These are phyloP conservation scores for Lyophyllum semitale DNA, from an alignment of 768 basidiomycete genomes.

Conservation along the genomic window DNA sequence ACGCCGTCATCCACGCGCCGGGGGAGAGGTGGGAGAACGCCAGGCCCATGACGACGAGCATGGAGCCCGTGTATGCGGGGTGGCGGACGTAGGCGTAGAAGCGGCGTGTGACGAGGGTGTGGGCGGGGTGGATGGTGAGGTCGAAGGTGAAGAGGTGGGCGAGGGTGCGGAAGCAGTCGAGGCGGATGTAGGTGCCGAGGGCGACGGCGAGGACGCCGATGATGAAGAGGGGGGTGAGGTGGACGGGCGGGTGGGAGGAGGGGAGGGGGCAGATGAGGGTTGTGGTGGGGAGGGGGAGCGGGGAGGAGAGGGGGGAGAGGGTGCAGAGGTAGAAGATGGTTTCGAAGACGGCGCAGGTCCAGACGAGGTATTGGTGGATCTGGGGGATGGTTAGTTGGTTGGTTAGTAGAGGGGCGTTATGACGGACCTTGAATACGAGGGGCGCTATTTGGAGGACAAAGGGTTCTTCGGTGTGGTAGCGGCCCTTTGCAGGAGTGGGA, in stretches of 20 bases:
- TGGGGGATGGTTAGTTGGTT: not conserved
- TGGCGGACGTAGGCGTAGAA: constrained; percentile 49
- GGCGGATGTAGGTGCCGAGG: constrained; percentile 39
- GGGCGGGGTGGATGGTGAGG: constrained; percentile 43
- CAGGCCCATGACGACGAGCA: constrained; percentile 43
- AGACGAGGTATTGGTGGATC: constrained; percentile 21
- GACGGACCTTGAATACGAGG: constrained; percentile 41
- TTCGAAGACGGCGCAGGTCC: constrained; percentile 22
- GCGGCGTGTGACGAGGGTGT: constrained; percentile 43
- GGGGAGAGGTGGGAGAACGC: constrained; percentile 39
- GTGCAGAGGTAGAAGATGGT: constrained; percentile 17
- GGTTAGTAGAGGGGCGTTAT: not conserved
- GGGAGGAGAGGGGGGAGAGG: constrained; percentile 18
- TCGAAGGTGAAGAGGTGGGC: constrained; percentile 51
- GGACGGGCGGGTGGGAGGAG: constrained; percentile 21
- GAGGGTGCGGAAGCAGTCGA: constrained; percentile 47
- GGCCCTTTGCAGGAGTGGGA: constrained; percentile 43
- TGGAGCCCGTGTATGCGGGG: constrained; percentile 49
- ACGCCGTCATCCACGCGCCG: constrained; percentile 40
- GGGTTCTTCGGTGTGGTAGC: constrained; percentile 46
- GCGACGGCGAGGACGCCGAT: constrained; percentile 35
- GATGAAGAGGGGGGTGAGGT: constrained; percentile 33
- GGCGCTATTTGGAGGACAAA: constrained; percentile 50
- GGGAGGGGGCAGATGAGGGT: constrained; percentile 28
- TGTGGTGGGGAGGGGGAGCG: constrained; percentile 31